phyloP scores from a whole-genome alignment of 2,329 filamentous ascomycete species.

The Penicillium olsonii region DNA sequence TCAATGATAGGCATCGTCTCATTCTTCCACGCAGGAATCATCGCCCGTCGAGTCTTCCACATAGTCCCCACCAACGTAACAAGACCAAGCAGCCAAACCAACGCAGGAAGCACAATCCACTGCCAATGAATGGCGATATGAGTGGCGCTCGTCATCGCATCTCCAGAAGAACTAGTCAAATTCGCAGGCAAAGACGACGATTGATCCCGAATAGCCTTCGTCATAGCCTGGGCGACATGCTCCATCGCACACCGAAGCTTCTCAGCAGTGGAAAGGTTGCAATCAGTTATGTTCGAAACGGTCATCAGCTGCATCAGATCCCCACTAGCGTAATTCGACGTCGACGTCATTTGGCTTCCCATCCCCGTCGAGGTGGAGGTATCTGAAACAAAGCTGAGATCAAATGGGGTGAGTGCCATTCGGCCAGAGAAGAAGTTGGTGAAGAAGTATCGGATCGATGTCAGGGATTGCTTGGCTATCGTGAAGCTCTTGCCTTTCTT shows the following conservation, averaged over 20 bases:
- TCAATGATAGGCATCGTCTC: neutral
- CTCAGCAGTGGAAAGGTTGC: neutral
- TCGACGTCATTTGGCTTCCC: neutral
- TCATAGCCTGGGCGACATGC: slow-evolving; percentile 12
- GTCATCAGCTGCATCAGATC: slow-evolving; percentile 2
- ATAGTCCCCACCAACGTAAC: slow-evolving; percentile 6
- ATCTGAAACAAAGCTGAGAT: neutral
- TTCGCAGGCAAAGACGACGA: neutral
- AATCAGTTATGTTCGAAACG: slow-evolving; percentile 1
- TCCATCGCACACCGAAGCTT: slow-evolving; percentile 10
- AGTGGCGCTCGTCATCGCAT: neutral
- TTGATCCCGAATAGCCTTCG: slow-evolving; percentile 9
- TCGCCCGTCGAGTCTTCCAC: slow-evolving; percentile 8
- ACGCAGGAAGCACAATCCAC: slow-evolving; percentile 12
- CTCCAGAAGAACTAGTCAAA: neutral
- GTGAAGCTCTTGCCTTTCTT: neutral
- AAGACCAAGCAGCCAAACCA: slow-evolving; percentile 17
- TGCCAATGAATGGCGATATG: slow-evolving; percentile 13
- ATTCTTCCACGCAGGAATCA: slow-evolving; percentile 2
- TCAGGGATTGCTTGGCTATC: neutral
- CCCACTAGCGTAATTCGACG: neutral
- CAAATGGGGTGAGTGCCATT: neutral
- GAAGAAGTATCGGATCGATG: neutral
- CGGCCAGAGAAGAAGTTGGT: neutral
- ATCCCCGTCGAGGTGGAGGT: neutral